phyloP scores from a whole-genome alignment of 768 basidiomycete genomes.

The Russula sp. region DNA sequence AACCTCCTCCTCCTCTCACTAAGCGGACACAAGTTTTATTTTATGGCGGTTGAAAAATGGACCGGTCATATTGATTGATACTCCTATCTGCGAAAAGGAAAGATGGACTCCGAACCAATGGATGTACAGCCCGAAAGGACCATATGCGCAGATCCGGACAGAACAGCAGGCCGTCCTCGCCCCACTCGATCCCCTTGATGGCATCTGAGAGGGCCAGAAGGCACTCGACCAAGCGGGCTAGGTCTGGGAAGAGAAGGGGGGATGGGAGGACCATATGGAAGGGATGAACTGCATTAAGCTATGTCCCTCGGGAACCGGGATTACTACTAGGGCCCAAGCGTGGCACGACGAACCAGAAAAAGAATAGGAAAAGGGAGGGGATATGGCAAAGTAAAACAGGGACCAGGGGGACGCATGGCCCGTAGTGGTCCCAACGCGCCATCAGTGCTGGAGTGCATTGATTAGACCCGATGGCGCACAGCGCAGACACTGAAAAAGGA shows the following conservation, averaged over 20 bases:
- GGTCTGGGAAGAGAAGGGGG: background rate
- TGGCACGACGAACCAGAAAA: background rate
- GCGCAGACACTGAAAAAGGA: background rate
- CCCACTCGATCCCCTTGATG: background rate
- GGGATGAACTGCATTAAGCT: background rate
- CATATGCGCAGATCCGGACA: too few species aligned
- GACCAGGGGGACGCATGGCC: background rate
- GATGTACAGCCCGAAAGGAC: too few species aligned
- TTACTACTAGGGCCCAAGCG: background rate
- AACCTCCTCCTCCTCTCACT: too few species aligned
- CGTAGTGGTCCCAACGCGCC: background rate
- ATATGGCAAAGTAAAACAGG: background rate
- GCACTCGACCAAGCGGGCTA: background rate
- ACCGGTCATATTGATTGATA: too few species aligned
- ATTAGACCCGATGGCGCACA: background rate
- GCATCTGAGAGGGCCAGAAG: background rate
- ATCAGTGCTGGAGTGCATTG: background rate
- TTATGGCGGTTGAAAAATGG: too few species aligned
- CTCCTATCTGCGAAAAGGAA: too few species aligned
- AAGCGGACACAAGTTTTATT: too few species aligned
- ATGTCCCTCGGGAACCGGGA: background rate
- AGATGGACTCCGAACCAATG: too few species aligned
- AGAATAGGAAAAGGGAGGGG: background rate
- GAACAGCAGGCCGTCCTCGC: too few species aligned
- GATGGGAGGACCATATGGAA: background rate